Base-by-base conservation (phyloP, 192 early-diverging fungal species). In the Jimgerdemannia flammicorona region DNA sequence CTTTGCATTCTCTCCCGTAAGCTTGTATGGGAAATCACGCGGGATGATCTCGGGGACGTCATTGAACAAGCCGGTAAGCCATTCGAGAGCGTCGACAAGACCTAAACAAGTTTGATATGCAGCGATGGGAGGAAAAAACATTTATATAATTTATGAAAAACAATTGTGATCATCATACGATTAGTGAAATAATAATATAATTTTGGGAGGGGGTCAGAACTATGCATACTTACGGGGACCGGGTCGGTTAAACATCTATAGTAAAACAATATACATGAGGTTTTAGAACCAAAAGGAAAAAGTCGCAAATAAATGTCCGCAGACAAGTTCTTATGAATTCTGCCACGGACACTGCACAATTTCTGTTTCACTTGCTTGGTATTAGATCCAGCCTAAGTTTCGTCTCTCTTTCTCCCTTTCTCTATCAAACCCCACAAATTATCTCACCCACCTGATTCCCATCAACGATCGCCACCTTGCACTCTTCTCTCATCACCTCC, bases 181-280 rank as follows among this genome's bases (percentile, higher is more conserved):
- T 29, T 29, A 1, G 29, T 29, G 1, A 29, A 29, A 29, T 29
- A 29, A 29, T 29, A 29, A 29, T 29, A 29, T 29, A 29, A 29
- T 29, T 29, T 29, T 1, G 0, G 29, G 29, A 29, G 29, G 29
- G 29, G 29, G 0, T 29, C 29, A 29, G 29, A 29, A 29, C 29
- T 29, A 29, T 29, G 29, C 29, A 59, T 14, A 59, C 14, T 59
- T 59, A 59, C 86, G 83, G 43, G 86, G 86, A 19, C 86, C 86
- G 63, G 84, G 82, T 14, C 86, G 81, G 68, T 87, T 87, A 71
- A 87, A 87, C 86, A 87, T 87, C 70, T 79, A 14, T 17, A n/a
- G 49, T 29, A 59, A 14, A 59, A 59, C 49, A 14, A 59, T 14
- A 14, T 10, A 6, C 8, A 59, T 6, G 6, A 59, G 6, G 49